Evolutionary conservation across 192 early-diverging fungal genomes (phyloP).

Genomic region (Coemansia sp.): DNA sequence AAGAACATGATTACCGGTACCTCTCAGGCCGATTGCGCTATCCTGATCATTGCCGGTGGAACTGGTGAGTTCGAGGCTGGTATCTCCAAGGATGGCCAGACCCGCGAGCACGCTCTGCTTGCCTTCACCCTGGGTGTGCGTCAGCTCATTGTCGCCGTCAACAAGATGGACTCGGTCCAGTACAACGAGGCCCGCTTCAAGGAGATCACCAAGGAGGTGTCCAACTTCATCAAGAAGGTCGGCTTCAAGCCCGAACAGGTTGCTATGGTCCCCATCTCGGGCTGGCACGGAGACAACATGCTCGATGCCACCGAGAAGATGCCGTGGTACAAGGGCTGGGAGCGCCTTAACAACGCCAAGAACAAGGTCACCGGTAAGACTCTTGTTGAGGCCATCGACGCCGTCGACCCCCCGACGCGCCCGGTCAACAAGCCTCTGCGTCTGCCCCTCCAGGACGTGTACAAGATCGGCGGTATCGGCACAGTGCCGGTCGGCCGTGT

Average conservation of each 20-base stretch:
- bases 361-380: slow-evolving; percentile 71
- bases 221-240: slow-evolving; percentile 96
- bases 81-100: slow-evolving; percentile 99
- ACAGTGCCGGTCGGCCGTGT: slow-evolving; percentile 97
- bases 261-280: slow-evolving; percentile 96
- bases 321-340: slow-evolving; percentile 98
- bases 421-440: slow-evolving; percentile 93
- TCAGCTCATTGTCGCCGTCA: slow-evolving; percentile 98
- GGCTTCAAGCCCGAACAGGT: slow-evolving; percentile 92
- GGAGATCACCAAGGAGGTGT: slow-evolving; percentile 95
- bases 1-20: slow-evolving; percentile 99
- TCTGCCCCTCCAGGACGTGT: slow-evolving; percentile 96
- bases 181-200: slow-evolving; percentile 93
- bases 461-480: slow-evolving; percentile 98
- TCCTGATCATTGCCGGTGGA: slow-evolving; percentile 93
- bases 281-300: slow-evolving; percentile 99
- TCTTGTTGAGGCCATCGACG: slow-evolving; percentile 92
- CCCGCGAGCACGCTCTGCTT: slow-evolving; percentile 98
- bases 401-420: slow-evolving; percentile 88
- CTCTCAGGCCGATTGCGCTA: slow-evolving; percentile 96
- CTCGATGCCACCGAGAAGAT: slow-evolving; percentile 89
- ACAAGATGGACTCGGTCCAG: slow-evolving; percentile 99
- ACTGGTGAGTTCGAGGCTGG: slow-evolving; percentile 92
- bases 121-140: slow-evolving; percentile 97
- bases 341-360: slow-evolving; percentile 77